Percentiles rank a stretch among this genome's conserved stretches.
phyloP scores from a whole-genome alignment of 2,329 filamentous ascomycete genomes.

The Monilinia fructicola region DNA sequence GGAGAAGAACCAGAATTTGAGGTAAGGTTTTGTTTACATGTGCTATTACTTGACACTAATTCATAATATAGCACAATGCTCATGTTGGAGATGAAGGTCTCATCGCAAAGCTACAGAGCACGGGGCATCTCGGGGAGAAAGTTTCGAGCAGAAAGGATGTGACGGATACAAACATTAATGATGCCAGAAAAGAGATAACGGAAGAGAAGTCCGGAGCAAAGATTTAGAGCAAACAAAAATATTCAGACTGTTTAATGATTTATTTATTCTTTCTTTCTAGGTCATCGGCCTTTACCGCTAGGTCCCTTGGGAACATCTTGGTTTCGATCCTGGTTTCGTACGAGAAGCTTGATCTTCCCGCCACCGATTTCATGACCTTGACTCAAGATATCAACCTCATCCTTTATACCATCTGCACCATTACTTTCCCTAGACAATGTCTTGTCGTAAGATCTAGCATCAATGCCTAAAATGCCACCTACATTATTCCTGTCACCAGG shows the following conservation, averaged over 20 bases:
- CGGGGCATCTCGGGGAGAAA: slow-evolving; percentile 55
- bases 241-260: slow-evolving; percentile 31
- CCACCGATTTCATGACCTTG: slow-evolving; percentile 68
- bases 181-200: slow-evolving; percentile 30
- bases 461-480: slow-evolving; percentile 73
- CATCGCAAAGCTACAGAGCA: slow-evolving; percentile 55
- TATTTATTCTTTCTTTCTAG: slow-evolving; percentile 34
- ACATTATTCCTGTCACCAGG: slow-evolving; percentile 83
- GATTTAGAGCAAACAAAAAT: slow-evolving; percentile 21
- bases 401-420: slow-evolving; percentile 38
- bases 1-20: slow-evolving; percentile 82
- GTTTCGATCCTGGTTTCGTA: slow-evolving; percentile 47
- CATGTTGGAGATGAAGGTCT: slow-evolving; percentile 58
- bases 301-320: slow-evolving; percentile 37
- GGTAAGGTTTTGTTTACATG: slow-evolving; percentile 46
- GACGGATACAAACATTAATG: slow-evolving; percentile 51
- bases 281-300: slow-evolving; percentile 35
- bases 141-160: slow-evolving; percentile 51
- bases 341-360: slow-evolving; percentile 60
- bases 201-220: slow-evolving; percentile 21
- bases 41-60: slow-evolving; percentile 17
- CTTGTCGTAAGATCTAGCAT: slow-evolving; percentile 67
- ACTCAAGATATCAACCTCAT: slow-evolving; percentile 56
- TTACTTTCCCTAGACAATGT: slow-evolving; percentile 51
- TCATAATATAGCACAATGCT: slow-evolving; percentile 34